Percentiles rank a stretch among this genome's conserved stretches.
These are phyloP conservation scores for Gossypium turneri DNA, from an alignment of 345 rosid genomes.

Conservation along the genomic window DNA sequence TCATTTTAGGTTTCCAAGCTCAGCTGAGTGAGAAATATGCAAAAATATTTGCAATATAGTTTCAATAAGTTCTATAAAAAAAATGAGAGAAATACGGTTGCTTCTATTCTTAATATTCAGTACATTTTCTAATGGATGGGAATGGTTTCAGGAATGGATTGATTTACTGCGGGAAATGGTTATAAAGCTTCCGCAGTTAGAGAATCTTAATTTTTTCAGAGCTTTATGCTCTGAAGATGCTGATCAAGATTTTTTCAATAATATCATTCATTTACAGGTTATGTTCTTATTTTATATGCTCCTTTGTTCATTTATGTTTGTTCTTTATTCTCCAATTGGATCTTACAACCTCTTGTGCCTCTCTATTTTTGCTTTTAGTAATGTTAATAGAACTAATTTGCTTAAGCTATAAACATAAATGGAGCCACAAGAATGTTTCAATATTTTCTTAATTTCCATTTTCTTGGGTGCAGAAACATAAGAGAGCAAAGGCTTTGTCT, in stretches of 20 bases:
- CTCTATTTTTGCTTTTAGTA: not conserved
- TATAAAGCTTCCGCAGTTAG: slow-evolving; percentile 66
- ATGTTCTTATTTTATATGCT: slow-evolving; percentile 12
- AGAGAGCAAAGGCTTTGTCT: slow-evolving; percentile 63
- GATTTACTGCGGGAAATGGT: slow-evolving; percentile 75
- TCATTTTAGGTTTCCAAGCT: not conserved
- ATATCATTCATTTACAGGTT: slow-evolving; percentile 79
- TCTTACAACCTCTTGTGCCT: not conserved
- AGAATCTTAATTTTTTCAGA: slow-evolving; percentile 49
- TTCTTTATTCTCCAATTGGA: not conserved
- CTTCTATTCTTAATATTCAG: not conserved
- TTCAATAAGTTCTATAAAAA: not conserved
- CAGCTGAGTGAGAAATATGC: slow-evolving; percentile 10
- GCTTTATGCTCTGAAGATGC: slow-evolving; percentile 77
- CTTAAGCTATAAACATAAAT: not conserved
- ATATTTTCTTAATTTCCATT: not conserved
- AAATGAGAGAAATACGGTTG: not conserved
- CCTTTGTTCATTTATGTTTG: not conserved
- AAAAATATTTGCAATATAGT: not conserved
- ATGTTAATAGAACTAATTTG: not conserved
- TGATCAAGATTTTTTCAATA: slow-evolving; percentile 78
- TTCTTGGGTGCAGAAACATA: slow-evolving; percentile 57
- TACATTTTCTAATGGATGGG: slow-evolving; percentile 12
- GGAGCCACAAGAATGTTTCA: not conserved
- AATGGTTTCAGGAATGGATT: slow-evolving; percentile 74